Base-by-base conservation (phyloP, 192 early-diverging fungal genomes). In the Radiomyces spectabilis region DNA sequence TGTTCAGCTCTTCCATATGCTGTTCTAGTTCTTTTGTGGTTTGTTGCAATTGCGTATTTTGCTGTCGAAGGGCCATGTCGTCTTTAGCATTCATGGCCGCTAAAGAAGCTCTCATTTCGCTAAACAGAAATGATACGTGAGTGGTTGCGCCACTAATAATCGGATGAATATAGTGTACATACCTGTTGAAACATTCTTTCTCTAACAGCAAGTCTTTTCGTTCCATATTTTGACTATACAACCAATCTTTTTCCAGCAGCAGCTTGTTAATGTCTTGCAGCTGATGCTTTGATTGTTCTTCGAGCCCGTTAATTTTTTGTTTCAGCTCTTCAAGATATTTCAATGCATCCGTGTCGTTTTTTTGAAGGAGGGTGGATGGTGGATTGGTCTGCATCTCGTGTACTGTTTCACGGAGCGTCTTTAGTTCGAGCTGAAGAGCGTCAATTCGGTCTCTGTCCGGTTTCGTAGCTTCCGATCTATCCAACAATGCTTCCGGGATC, bases 221-320 rank as follows among this genome's bases (percentile, higher is more conserved):
- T 48, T 85, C 83, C 15, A 75, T 58, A 24, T 64, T 59, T 6
- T 60, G 39, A 40, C 53, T 61, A 8, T 83, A 69, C 22, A 86
- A 59, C 32, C 59, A 26, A 29, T 79, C 75, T 59, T 83, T 84
- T 58, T 86, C 85, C 1, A 65, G 52, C 35, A 76, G 52, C 1
- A 84, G 68, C 31, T 70, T 74, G 57, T 73, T 78, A 65, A 83
- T 70, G 13, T 75, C 70, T 27, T 68, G 55, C 13, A 78, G 56
- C 8, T 71, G 61, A 40, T 73, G 47, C 62, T 65, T 64, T 8
- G 59, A 41, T 18, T 70, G 61, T 13, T 62, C 64, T 47, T 78
- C 72, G 21, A 77, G 29, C 5, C n/a, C n/a, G n/a, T n/a, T n/a
- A n/a, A n/a, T n/a, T n/a, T n/a, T n/a, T n/a, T n/a, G n/a, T n/a